These are phyloP conservation scores for Grosmannia serpens DNA, from an alignment of 2,329 filamentous ascomycete genomes.

Conservation along the genomic window DNA sequence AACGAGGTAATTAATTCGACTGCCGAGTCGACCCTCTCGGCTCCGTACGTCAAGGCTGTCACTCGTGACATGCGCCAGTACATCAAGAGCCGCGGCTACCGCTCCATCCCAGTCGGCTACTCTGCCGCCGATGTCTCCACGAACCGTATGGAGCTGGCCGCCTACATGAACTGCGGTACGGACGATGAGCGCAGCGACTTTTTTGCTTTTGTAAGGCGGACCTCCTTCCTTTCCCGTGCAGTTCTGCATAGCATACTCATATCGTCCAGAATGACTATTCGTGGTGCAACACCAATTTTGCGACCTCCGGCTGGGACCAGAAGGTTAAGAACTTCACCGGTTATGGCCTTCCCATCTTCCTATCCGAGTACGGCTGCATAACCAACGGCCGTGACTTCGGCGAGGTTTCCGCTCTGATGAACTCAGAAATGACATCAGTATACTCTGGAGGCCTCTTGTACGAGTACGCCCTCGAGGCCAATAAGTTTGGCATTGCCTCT, in stretches of 20 bases:
- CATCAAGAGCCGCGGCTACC: conserved; percentile 49
- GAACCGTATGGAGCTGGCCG: conserved; percentile 76
- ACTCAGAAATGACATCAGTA: conserved; percentile 67
- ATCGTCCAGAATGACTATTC: conserved; percentile 62
- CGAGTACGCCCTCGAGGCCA: conserved; percentile 76
- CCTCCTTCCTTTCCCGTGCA: neutral
- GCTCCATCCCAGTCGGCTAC: conserved; percentile 64
- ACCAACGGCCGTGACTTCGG: conserved; percentile 71
- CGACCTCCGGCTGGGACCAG: conserved; percentile 65
- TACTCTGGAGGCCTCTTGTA: conserved; percentile 96
- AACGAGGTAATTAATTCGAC: conserved; percentile 69
- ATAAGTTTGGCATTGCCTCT: conserved; percentile 69
- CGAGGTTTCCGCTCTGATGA: conserved; percentile 73
- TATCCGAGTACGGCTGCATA: conserved; percentile 90
- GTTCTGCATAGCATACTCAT: neutral
- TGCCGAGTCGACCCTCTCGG: conserved; percentile 49
- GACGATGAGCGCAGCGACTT: conserved; percentile 80
- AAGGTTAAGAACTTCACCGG: conserved; percentile 82
- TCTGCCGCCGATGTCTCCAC: conserved; percentile 68
- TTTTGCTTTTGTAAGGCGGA: conserved; percentile 53
- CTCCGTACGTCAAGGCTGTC: conserved; percentile 67
- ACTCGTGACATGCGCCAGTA: conserved; percentile 68
- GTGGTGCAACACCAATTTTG: conserved; percentile 66
- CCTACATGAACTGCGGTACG: conserved; percentile 88
- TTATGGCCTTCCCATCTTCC: conserved; percentile 83